Conservation (phyloP, 2,329 filamentous ascomycete species). For the Dryadomyces quercus-mongolicae region DNA sequence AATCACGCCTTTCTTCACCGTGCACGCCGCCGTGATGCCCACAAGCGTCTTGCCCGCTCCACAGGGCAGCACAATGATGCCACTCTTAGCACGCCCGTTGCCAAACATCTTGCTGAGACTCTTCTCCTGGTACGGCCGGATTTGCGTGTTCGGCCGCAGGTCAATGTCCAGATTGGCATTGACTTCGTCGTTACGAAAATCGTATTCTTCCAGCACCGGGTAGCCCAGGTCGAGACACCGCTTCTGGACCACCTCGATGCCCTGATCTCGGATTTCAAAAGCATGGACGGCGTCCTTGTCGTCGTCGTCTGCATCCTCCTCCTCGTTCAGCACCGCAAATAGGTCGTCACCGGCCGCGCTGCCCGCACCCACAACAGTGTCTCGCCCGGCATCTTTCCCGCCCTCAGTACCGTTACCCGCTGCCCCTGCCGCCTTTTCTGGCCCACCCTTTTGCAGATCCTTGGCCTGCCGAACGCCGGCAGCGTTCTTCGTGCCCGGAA, state of each 20-base stretch:
- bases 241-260: conserved; percentile 79
- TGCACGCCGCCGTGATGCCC: conserved; percentile 95
- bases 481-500: conserved; percentile 88
- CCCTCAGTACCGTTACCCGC: neutral
- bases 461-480: conserved; percentile 71
- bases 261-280: conserved; percentile 76
- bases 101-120: conserved; percentile 99
- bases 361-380: neutral
- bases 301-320: conserved; percentile 70
- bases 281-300: conserved; percentile 80
- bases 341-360: conserved; percentile 35
- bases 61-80: conserved; percentile 92
- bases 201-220: conserved; percentile 91
- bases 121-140: conserved; percentile 93
- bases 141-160: conserved; percentile 76
- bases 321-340: conserved; percentile 39
- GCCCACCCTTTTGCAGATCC: conserved; percentile 12
- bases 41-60: conserved; percentile 95
- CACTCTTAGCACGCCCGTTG: conserved; percentile 91
- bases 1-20: conserved; percentile 92
- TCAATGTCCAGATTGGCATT: conserved; percentile 94
- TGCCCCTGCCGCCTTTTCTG: neutral
- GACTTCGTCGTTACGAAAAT: conserved; percentile 81
- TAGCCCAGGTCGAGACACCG: conserved; percentile 77
- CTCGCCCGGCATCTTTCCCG: neutral